Percentiles rank a stretch among this genome's conserved stretches.
Evolutionary conservation across 2,329 filamentous ascomycete genomes (phyloP).

Genomic region (Trichophyton verrucosum): DNA sequence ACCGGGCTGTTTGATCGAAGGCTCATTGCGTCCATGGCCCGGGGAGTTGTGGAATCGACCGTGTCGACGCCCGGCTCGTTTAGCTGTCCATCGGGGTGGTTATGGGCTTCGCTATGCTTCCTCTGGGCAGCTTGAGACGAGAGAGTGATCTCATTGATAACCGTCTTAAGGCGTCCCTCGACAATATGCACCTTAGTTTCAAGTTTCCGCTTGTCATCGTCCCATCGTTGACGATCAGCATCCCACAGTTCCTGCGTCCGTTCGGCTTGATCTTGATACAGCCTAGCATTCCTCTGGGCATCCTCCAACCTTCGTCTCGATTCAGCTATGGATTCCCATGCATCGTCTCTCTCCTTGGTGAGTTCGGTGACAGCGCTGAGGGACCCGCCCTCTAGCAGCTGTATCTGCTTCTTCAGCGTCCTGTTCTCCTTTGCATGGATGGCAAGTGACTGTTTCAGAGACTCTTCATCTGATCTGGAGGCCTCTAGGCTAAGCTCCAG

Average conservation of each 20-base stretch:
- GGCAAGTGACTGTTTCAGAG: slow-evolving; percentile 49
- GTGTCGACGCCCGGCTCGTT: slow-evolving; percentile 46
- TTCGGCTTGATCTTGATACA: slow-evolving; percentile 71
- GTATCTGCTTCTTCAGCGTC: slow-evolving; percentile 70
- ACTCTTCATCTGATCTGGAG: slow-evolving; percentile 61
- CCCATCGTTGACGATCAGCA: slow-evolving; percentile 73
- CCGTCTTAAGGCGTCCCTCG: slow-evolving; percentile 68
- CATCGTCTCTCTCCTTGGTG: slow-evolving; percentile 72
- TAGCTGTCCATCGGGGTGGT: slow-evolving; percentile 13
- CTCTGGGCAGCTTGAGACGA: slow-evolving; percentile 21
- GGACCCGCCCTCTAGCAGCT: slow-evolving; percentile 76
- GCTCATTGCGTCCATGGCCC: slow-evolving; percentile 57
- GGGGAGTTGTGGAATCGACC: slow-evolving; percentile 40
- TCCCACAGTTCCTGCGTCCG: slow-evolving; percentile 70
- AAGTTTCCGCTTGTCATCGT: slow-evolving; percentile 65
- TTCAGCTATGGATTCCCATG: slow-evolving; percentile 59
- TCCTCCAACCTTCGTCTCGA: slow-evolving; percentile 64
- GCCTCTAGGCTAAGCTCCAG: slow-evolving; percentile 64
- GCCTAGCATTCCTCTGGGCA: slow-evolving; percentile 62
- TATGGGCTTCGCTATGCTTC: neutral
- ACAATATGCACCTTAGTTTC: slow-evolving; percentile 84
- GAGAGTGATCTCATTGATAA: slow-evolving; percentile 67
- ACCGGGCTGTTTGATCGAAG: slow-evolving; percentile 58
- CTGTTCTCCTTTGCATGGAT: slow-evolving; percentile 62
- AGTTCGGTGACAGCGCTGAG: slow-evolving; percentile 75